Conservation (phyloP, 129 eudicot genomes). For the Arctium lappa region DNA sequence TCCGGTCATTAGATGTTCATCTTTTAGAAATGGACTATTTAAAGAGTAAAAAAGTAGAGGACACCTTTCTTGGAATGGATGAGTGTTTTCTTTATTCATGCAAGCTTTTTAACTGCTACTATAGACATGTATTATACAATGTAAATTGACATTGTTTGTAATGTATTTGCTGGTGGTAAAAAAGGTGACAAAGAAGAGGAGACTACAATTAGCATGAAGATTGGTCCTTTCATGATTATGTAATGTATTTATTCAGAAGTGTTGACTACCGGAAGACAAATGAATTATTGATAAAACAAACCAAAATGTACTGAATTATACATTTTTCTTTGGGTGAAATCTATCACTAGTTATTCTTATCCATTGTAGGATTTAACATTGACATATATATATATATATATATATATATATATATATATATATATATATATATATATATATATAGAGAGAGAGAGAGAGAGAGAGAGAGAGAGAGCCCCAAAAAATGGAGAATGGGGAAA, state of each 20-base stretch:
- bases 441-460: no score
- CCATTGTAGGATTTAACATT: no score
- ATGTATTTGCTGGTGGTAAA: neutral
- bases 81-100: neutral
- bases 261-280: neutral
- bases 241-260: neutral
- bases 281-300: neutral
- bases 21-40: neutral
- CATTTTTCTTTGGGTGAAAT: neutral
- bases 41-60: neutral
- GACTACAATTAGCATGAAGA: conserved; percentile 2
- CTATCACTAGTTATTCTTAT: no score
- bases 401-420: no score
- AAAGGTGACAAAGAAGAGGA: neutral
- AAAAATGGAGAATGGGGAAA: no score
- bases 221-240: neutral
- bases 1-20: neutral
- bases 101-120: neutral
- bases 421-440: no score
- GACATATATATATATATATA: no score
- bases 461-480: no score
- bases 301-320: neutral
- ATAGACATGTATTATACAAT: neutral
- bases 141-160: neutral
- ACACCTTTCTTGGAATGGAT: neutral